A percentile compares a stretch with the other conserved stretches of the same genome.
phyloP scores from a whole-genome alignment of 139 green algal genomes.

The Coelastrella sp. region DNA sequence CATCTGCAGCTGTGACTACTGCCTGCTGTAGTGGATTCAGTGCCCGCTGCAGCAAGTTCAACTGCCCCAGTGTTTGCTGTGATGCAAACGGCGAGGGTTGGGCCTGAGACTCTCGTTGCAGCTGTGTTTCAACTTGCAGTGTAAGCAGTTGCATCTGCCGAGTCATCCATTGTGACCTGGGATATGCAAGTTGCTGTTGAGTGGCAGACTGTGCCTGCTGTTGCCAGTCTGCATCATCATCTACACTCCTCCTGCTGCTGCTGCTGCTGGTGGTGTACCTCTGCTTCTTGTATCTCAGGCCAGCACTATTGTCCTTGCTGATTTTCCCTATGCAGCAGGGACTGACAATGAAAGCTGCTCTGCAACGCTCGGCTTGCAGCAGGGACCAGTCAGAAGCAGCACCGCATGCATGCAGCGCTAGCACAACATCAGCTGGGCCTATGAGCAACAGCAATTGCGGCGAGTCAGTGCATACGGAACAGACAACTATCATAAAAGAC shows the following conservation, averaged over 20 bases:
- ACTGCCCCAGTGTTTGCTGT: too few relatives aligned
- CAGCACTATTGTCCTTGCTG: constrained; percentile 23
- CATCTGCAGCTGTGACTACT: not conserved
- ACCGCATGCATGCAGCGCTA: constrained; percentile 49
- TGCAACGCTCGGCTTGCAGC: constrained; percentile 29
- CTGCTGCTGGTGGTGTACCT: not conserved
- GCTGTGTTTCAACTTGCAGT: too few relatives aligned
- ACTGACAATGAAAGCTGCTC: constrained; percentile 62
- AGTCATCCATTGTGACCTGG: not conserved
- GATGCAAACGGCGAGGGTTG: too few relatives aligned
- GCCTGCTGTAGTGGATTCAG: constrained; percentile 1
- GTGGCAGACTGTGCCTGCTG: not conserved
- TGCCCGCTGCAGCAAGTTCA: not conserved
- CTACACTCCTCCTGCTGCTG: not conserved
- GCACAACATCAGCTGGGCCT: constrained; percentile 36
- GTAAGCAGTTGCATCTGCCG: not conserved
- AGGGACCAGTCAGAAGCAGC: constrained; percentile 44
- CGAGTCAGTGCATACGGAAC: too few relatives aligned
- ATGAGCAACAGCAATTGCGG: not conserved
- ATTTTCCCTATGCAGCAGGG: constrained; percentile 75
- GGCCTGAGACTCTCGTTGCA: too few relatives aligned
- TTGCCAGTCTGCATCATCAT: not conserved
- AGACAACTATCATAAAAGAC: not conserved
- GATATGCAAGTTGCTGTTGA: not conserved
- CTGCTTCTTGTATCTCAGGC: not conserved